phyloP scores from a whole-genome alignment of 1,139 yeast genomes.

The Candida pseudoviswanathii region DNA sequence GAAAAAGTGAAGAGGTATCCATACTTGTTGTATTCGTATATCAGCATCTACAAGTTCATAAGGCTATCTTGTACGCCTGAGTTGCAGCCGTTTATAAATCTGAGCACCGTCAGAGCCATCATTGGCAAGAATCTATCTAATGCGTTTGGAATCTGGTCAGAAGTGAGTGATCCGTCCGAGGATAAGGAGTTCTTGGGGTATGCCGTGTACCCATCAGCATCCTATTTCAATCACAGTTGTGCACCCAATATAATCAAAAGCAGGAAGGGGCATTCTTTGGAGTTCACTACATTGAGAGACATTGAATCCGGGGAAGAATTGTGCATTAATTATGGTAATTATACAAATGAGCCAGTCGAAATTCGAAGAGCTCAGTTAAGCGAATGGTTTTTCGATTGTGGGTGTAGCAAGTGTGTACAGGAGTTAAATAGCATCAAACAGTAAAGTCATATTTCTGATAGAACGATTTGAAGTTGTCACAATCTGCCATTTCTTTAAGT shows the following conservation, averaged over 20 bases:
- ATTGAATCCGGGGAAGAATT: constrained; percentile 51
- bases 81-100: constrained; percentile 41
- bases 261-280: constrained; percentile 23
- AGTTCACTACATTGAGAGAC: constrained; percentile 28
- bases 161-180: constrained; percentile 31
- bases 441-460: constrained; percentile 51
- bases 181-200: constrained; percentile 69
- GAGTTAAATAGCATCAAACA: constrained; percentile 8
- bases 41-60: constrained; percentile 53
- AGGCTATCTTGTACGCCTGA: constrained; percentile 40
- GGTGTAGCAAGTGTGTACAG: constrained; percentile 48
- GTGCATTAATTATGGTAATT: constrained; percentile 65
- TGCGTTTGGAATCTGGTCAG: constrained; percentile 76
- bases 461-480: constrained; percentile 55
- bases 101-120: constrained; percentile 45
- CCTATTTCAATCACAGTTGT: constrained; percentile 73
- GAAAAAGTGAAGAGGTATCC: constrained; percentile 54
- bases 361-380: constrained; percentile 46
- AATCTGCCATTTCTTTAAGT: constrained; percentile 61
- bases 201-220: constrained; percentile 66
- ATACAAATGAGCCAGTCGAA: constrained; percentile 40
- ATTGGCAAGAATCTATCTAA: constrained; percentile 71
- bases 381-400: constrained; percentile 67
- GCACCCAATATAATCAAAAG: constrained; percentile 46
- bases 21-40: constrained; percentile 51